A percentile compares a stretch with the other conserved stretches of the same genome.
phyloP scores from a whole-genome alignment of 2,329 filamentous ascomycete species.

The Furcasterigmium furcatum region DNA sequence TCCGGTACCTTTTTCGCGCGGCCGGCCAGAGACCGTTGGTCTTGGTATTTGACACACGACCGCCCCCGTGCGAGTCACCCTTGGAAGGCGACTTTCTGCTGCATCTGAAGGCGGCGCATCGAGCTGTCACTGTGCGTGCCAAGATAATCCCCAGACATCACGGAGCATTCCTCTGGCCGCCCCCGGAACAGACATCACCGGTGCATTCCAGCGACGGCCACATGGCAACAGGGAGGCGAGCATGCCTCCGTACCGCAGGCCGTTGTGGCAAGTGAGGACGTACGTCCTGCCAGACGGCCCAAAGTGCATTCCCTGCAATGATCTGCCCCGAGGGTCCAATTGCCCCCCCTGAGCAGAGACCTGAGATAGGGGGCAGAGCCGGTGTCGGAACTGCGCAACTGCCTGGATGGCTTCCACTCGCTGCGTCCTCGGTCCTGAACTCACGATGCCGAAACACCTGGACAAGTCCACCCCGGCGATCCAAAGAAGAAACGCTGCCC shows the following conservation, averaged over 20 bases:
- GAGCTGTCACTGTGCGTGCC: background rate
- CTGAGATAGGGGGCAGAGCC: too few species aligned
- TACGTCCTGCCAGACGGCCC: background rate
- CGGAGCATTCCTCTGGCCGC: background rate
- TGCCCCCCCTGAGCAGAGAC: too few species aligned
- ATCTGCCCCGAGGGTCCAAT: background rate
- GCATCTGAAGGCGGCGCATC: background rate
- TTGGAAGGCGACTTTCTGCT: background rate
- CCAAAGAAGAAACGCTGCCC: too few species aligned
- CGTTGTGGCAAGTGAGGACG: background rate
- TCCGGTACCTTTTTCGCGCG: background rate
- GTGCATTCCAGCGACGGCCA: background rate
- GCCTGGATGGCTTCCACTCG: too few species aligned
- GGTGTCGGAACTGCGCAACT: too few species aligned
- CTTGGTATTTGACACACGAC: too few species aligned
- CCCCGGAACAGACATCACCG: background rate
- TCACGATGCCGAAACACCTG: background rate
- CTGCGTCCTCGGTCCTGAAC: too few species aligned
- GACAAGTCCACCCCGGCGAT: background rate
- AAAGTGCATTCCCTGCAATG: background rate
- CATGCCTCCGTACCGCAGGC: background rate
- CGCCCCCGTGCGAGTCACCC: background rate
- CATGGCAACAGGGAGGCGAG: background rate
- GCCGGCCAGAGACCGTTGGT: background rate
- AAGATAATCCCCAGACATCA: background rate